Evolutionary conservation across 2,329 filamentous ascomycete genomes (phyloP).

Genomic region (Diaporthe sp.): DNA sequence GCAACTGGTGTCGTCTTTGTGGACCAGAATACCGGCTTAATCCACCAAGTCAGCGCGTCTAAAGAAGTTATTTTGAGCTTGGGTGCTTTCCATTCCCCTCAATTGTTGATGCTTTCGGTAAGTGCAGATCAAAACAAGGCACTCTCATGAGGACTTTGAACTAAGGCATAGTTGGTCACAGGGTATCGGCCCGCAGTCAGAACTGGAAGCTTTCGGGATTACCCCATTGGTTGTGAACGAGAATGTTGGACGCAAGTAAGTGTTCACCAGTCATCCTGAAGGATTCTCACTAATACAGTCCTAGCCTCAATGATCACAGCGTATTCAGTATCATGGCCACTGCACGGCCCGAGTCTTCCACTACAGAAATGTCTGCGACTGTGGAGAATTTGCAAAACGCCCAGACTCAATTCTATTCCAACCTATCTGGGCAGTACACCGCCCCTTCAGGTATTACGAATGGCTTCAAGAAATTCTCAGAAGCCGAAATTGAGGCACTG

Average conservation of each 20-base stretch:
- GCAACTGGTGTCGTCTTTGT: slow-evolving; percentile 41
- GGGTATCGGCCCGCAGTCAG: slow-evolving; percentile 7
- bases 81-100: slow-evolving; percentile 17
- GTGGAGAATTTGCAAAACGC: slow-evolving; percentile 35
- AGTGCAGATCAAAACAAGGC: not conserved
- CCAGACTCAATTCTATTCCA: not conserved
- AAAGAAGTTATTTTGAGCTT: slow-evolving; percentile 7
- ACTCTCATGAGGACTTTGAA: not conserved
- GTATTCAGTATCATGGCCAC: slow-evolving; percentile 43
- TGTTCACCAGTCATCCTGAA: no score
- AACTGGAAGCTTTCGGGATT: slow-evolving; percentile 7
- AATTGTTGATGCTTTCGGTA: slow-evolving; percentile 15
- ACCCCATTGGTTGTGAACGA: not conserved
- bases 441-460: slow-evolving; percentile 14
- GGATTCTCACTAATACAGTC: not conserved
- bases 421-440: not conserved
- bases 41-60: slow-evolving; percentile 27
- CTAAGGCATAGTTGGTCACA: not conserved
- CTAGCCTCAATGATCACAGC: slow-evolving; percentile 42
- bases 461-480: not conserved
- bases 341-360: slow-evolving; percentile 40
- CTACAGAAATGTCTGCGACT: slow-evolving; percentile 38
- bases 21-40: slow-evolving; percentile 37
- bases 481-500: slow-evolving; percentile 31
- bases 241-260: slow-evolving; percentile 11